Percentiles rank a stretch among this genome's conserved stretches.
These are phyloP conservation scores for Hemileccinum impolitum DNA, from an alignment of 768 basidiomycete genomes.

Conservation along the genomic window DNA sequence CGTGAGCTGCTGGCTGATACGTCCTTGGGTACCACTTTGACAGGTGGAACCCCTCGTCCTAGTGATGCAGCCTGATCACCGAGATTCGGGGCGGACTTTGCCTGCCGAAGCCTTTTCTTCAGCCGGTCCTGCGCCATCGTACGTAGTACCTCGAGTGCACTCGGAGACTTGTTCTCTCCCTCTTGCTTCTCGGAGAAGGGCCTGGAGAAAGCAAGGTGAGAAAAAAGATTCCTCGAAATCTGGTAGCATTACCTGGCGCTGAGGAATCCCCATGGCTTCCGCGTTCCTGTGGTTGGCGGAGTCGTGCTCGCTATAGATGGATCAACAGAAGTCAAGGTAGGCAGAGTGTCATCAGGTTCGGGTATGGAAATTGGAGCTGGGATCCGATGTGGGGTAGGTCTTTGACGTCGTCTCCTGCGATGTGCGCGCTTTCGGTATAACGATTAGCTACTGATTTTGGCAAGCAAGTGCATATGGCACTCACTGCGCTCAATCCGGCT, in stretches of 20 bases:
- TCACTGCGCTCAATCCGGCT: constrained; percentile 21
- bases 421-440: constrained; percentile 19
- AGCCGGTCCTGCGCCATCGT: constrained; percentile 15
- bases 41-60: not conserved
- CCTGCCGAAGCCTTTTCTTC: constrained; percentile 17
- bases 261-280: constrained; percentile 16
- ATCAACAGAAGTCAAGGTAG: not conserved
- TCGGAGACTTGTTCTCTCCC: constrained; percentile 5
- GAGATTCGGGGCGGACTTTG: constrained; percentile 27
- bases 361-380: constrained; percentile 15
- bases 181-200: constrained; percentile 4
- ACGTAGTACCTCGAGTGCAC: constrained; percentile 6
- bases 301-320: constrained; percentile 1
- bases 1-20: not conserved
- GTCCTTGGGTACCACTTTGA: not conserved
- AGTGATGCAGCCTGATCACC: not conserved
- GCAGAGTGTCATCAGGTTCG: not conserved
- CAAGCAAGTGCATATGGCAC: not conserved
- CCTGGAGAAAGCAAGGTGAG: constrained; percentile 10
- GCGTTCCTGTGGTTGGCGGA: not conserved
- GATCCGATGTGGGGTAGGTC: not conserved
- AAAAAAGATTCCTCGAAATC: not conserved
- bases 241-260: constrained; percentile 18
- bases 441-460: not conserved
- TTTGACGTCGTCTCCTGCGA: constrained; percentile 16